These are phyloP conservation scores for Microcyclospora tardicrescens DNA, from an alignment of 2,329 filamentous ascomycete species.

Conservation along the genomic window DNA sequence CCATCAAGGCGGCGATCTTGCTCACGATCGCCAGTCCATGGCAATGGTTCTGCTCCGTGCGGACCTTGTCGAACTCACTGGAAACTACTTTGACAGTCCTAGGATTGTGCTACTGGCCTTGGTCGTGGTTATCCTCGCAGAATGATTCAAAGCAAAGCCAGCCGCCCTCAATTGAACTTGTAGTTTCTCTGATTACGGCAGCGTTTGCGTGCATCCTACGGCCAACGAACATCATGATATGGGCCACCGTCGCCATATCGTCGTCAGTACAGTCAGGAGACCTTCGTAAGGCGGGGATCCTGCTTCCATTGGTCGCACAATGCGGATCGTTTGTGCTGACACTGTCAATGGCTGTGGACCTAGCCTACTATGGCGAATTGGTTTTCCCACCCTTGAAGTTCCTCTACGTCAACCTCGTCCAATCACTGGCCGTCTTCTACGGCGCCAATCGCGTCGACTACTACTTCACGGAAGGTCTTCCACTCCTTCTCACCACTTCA, in stretches of 20 bases:
- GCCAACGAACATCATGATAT: constrained; percentile 81
- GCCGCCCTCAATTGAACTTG: constrained; percentile 7
- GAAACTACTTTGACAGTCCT: constrained; percentile 77
- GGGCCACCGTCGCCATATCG: constrained; percentile 53
- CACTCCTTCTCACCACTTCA: constrained; percentile 70
- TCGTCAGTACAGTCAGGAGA: constrained; percentile 34
- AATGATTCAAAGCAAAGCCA: not conserved
- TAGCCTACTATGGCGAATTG: constrained; percentile 70
- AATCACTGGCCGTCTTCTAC: constrained; percentile 84
- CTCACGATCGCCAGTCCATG: constrained; percentile 69
- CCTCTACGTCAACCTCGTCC: constrained; percentile 79
- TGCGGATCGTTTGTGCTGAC: constrained; percentile 44
- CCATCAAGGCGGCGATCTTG: constrained; percentile 55
- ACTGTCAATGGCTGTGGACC: constrained; percentile 56
- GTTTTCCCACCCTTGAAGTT: constrained; percentile 80
- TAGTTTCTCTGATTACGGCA: constrained; percentile 56
- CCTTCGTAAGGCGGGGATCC: constrained; percentile 7
- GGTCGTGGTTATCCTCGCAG: constrained; percentile 36
- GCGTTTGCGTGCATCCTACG: constrained; percentile 73
- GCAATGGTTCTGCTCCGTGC: constrained; percentile 92
- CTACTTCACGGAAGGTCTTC: constrained; percentile 80
- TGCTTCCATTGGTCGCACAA: constrained; percentile 7
- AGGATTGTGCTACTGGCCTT: constrained; percentile 77
- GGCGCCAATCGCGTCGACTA: constrained; percentile 85
- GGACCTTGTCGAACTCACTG: constrained; percentile 86